Evolutionary conservation across 2,329 filamentous ascomycete species (phyloP).

Genomic region (Paecilomyces fulvus): DNA sequence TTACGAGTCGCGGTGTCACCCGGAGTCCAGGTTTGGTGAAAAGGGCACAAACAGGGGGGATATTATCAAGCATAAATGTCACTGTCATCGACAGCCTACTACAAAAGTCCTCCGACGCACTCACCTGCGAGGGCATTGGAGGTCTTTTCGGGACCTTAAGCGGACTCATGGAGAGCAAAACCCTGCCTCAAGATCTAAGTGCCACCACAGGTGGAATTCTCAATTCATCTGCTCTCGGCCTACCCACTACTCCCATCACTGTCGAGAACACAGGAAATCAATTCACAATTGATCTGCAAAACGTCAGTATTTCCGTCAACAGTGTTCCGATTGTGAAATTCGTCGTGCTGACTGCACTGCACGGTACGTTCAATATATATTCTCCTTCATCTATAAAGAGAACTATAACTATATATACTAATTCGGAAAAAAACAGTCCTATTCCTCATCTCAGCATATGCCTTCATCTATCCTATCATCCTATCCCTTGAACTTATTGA

Average conservation of each 20-base stretch:
- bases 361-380: neutral
- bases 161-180: neutral
- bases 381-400: no score
- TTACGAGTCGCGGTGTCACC: neutral
- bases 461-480: neutral
- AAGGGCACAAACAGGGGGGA: neutral
- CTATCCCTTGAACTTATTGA: neutral
- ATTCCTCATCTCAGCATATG: neutral
- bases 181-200: neutral
- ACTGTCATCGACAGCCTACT: neutral
- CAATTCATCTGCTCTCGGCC: neutral
- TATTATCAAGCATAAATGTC: neutral
- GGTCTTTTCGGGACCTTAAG: neutral
- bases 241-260: neutral
- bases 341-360: neutral
- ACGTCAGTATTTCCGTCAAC: neutral
- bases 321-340: neutral
- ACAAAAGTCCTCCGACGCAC: neutral
- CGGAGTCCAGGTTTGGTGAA: neutral
- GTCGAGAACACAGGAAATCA: neutral
- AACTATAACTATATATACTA: neutral
- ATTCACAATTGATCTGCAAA: neutral
- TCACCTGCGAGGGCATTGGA: neutral
- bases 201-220: neutral
- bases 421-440: neutral